Conservation (phyloP, 139 green algal species). For the Haematococcus lacustris region DNA sequence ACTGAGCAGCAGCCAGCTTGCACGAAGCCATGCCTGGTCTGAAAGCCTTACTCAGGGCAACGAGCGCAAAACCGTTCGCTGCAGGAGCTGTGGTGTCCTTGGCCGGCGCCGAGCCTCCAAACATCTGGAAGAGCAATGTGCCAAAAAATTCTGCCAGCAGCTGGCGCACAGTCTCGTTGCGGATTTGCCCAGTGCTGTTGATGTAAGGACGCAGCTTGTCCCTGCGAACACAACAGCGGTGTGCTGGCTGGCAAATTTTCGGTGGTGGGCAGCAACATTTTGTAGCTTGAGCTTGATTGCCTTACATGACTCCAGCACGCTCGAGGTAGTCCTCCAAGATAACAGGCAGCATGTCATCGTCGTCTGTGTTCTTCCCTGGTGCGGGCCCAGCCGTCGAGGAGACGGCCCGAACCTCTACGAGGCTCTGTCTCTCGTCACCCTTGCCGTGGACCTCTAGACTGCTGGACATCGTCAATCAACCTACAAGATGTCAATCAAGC, state of each 20-base stretch:
- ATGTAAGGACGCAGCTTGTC: conserved; percentile 36
- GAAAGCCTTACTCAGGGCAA: conserved; percentile 41
- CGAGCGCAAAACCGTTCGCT: conserved; percentile 51
- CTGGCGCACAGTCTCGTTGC: conserved; percentile 29
- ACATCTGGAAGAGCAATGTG: conserved; percentile 51
- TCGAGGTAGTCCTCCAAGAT: conserved; percentile 48
- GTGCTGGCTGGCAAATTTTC: not conserved
- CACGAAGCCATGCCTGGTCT: too few species aligned
- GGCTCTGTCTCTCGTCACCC: too few species aligned
- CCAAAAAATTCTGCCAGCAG: conserved; percentile 52
- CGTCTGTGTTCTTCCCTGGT: conserved; percentile 26
- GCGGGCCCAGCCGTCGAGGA: too few species aligned
- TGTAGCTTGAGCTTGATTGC: too few species aligned
- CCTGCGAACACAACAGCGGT: conserved; percentile 31
- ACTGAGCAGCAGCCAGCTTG: too few species aligned
- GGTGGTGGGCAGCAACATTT: too few species aligned
- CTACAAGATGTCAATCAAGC: too few species aligned
- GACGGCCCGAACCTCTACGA: too few species aligned
- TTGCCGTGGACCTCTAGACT: too few species aligned
- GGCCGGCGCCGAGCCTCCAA: conserved; percentile 44
- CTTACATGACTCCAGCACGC: conserved; percentile 39
- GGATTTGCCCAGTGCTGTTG: conserved; percentile 36
- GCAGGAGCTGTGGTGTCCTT: conserved; percentile 46
- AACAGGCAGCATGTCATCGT: conserved; percentile 37
- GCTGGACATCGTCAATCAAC: too few species aligned